Percentiles rank a stretch among this genome's conserved stretches.
Evolutionary conservation across 1,284 basidiomycete genomes (phyloP).

Genomic region (Leccinum insolens): DNA sequence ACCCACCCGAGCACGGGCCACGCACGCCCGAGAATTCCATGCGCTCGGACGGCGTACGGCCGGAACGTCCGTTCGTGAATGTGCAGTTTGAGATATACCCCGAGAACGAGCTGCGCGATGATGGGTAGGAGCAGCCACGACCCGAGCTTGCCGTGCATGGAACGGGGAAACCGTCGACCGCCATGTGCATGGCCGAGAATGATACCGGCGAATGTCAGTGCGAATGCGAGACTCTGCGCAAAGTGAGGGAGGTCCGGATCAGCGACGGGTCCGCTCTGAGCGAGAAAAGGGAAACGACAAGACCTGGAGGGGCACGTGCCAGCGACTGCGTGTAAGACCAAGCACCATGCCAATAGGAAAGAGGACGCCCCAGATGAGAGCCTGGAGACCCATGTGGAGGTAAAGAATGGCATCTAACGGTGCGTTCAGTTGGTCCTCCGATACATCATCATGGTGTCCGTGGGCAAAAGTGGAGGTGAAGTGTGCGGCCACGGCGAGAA

Average conservation of each 20-base stretch:
- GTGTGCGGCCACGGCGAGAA: too few species aligned
- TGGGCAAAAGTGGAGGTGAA: slow-evolving; percentile 45
- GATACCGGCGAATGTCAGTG: slow-evolving; percentile 71
- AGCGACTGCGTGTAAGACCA: slow-evolving; percentile 72
- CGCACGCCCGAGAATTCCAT: slow-evolving; percentile 82
- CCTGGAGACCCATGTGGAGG: slow-evolving; percentile 80
- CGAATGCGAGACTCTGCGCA: slow-evolving; percentile 62
- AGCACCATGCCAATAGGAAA: slow-evolving; percentile 62
- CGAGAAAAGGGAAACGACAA: slow-evolving; percentile 14
- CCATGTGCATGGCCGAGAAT: slow-evolving; percentile 78
- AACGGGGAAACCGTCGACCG: slow-evolving; percentile 39
- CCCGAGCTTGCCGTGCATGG: slow-evolving; percentile 73
- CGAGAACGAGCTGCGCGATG: too few species aligned
- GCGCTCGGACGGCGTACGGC: slow-evolving; percentile 72
- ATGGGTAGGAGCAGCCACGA: slow-evolving; percentile 55
- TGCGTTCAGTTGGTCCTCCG: slow-evolving; percentile 64
- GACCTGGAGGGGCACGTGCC: slow-evolving; percentile 88
- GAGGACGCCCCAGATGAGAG: slow-evolving; percentile 69
- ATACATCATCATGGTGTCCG: slow-evolving; percentile 57
- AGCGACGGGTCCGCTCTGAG: neutral
- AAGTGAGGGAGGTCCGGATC: neutral
- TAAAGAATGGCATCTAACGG: slow-evolving; percentile 79
- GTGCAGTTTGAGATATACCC: too few species aligned
- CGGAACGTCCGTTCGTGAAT: too few species aligned
- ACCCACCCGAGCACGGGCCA: slow-evolving; percentile 93